Base-by-base conservation (phyloP, 228 moss, liverwort and hornwort genomes). In the Sphagnum fallax region DNA sequence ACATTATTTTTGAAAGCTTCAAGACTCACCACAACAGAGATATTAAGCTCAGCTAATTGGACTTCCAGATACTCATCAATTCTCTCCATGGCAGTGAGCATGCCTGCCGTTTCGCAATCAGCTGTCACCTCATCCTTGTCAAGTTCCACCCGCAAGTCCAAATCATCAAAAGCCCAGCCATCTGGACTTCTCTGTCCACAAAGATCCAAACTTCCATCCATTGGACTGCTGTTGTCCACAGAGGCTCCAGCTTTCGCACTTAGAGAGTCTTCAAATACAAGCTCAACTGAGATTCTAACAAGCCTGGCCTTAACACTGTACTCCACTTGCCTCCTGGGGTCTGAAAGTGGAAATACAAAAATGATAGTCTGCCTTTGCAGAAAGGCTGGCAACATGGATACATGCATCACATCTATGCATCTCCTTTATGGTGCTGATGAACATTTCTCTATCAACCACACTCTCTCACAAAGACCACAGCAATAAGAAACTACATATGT, bases 231-330 rank as follows among this genome's bases (percentile, higher is more conserved):
- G 55, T 2, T 55, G 55, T 55, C 12, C 55, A 12, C 64, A 11
- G 8, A 5, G 48, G 13, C 10, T 16, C 12, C 13, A 4, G 12
- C 9, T 8, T 32, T 10, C 4, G 48, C 10, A 49, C 14, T 32
- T 18, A 32, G 13, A 32, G 57, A 51, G 66, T 84, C 75, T 50
- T 80, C 77, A 66, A 86, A 93, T 47, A 69, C 83, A 66, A 90
- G 74, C 68, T 82, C 78, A 72, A 98, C 63, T 10, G 81, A 91
- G 62, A 93, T 65, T 66, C 90, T 85, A 72, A 79, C 67, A 60
- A 98, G 60, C 74, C 76, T 86, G 61, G 88, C 93, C 83, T 90
- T 98, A 71, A 98, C 82, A 72, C 90, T 90, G 53, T 93, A 98
- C 78, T 98, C 97, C 78, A 91, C 88, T 75, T 90, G 93, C 76